Conservation (phyloP, 164 flowering plant species). For the Berberis vulgaris region DNA sequence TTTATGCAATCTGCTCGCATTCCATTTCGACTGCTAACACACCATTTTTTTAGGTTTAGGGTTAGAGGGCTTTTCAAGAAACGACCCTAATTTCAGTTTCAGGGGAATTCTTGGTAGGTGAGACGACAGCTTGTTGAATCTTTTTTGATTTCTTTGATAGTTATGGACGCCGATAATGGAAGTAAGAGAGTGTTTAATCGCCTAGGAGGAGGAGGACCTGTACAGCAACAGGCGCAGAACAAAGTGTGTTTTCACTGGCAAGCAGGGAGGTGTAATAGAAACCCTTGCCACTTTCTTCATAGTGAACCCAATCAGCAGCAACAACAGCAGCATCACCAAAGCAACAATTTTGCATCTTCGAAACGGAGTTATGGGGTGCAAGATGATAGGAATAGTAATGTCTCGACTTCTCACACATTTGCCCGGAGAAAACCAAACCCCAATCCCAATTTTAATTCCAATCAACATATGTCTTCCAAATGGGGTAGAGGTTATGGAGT, state of each 20-base stretch:
- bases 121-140: neutral
- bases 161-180: constrained; percentile 23
- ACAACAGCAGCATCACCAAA: constrained; percentile 9
- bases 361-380: constrained; percentile 8
- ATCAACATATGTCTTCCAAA: constrained; percentile 10
- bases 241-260: constrained; percentile 64
- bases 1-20: too few species aligned
- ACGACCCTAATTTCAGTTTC: neutral
- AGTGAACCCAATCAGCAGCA: constrained; percentile 28
- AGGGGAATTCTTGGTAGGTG: neutral
- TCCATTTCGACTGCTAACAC: too few species aligned
- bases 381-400: constrained; percentile 13
- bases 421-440: constrained; percentile 19
- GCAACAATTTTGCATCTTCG: constrained; percentile 16
- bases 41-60: too few species aligned
- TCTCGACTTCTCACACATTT: constrained; percentile 19
- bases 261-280: constrained; percentile 53
- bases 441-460: constrained; percentile 14
- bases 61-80: too few species aligned
- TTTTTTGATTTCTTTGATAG: constrained; percentile 7
- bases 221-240: constrained; percentile 22
- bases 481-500: constrained; percentile 46
- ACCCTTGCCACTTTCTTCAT: constrained; percentile 53
- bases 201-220: constrained; percentile 7
- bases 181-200: constrained; percentile 19